phyloP scores from a whole-genome alignment of 371 early-diverging fungal species.

The Phascolomyces articulosus region DNA sequence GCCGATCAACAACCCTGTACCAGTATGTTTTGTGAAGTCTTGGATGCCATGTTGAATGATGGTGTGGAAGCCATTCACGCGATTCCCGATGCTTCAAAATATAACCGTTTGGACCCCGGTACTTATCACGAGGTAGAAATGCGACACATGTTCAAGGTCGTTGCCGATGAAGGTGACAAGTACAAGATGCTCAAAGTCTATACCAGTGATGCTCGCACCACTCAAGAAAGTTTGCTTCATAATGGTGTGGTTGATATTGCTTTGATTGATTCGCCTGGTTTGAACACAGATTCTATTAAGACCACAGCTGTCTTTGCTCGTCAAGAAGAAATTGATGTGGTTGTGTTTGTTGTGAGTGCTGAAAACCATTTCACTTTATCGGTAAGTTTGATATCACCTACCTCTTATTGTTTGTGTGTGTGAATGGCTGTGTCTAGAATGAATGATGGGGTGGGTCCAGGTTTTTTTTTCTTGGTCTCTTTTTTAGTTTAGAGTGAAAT shows the following conservation, averaged over 20 bases:
- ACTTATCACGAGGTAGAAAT: slow-evolving; percentile 77
- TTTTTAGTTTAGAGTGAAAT: background rate
- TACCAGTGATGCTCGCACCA: slow-evolving; percentile 65
- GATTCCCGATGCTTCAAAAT: slow-evolving; percentile 64
- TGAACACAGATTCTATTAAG: slow-evolving; percentile 96
- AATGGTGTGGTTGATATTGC: slow-evolving; percentile 95
- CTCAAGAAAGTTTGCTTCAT: slow-evolving; percentile 78
- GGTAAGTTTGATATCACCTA: slow-evolving; percentile 43
- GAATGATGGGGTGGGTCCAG: background rate
- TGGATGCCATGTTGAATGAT: slow-evolving; percentile 83
- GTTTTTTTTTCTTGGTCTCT: background rate
- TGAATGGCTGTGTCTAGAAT: no score
- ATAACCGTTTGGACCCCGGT: slow-evolving; percentile 69
- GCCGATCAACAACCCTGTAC: slow-evolving; percentile 98
- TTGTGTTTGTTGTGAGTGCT: slow-evolving; percentile 97
- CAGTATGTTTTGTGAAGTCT: slow-evolving; percentile 90
- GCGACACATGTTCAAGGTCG: slow-evolving; percentile 61
- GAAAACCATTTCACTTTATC: slow-evolving; percentile 98
- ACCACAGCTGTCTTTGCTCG: slow-evolving; percentile 95
- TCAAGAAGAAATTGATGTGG: slow-evolving; percentile 98
- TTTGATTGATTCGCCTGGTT: slow-evolving; percentile 97
- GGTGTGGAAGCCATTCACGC: slow-evolving; percentile 92
- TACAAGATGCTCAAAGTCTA: slow-evolving; percentile 92
- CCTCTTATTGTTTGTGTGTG: background rate
- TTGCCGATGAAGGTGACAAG: slow-evolving; percentile 64